Base-by-base conservation (phyloP, 208 protist genomes). In the Acanthamoeba royreba region DNA sequence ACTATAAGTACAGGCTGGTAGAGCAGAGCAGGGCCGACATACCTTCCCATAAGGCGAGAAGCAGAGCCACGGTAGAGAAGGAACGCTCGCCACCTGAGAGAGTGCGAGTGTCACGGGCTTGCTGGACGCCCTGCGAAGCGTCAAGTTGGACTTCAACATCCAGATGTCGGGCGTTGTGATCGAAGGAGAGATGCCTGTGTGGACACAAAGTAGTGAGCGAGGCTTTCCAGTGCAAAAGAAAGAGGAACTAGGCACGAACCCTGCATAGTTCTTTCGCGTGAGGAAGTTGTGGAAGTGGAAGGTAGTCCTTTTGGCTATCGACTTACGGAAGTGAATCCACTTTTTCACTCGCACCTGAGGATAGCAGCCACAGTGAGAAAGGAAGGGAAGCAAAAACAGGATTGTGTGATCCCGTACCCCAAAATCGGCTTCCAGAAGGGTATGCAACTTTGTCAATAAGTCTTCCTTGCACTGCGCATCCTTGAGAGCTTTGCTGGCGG, bases 81-180 rank as follows among this genome's bases (percentile, higher is more conserved):
- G 96, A 97, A 22, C 95, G 35, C 58, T 97, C 96, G 66, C 96
- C 96, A 35, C 96, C 96, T n/a, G 93, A 95, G 11, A 96, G 92
- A 46, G 90, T 58, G 28, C 88, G 90, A 8, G 93, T 94, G 49
- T 95, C 90, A 43, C 92, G 40, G 42, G 35, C 28, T n/a, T 8
- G 31, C 33, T 91, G n/a, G 7, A 19, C 35, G 1, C 63, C 58
- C 3, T n/a, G 17, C 11, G 79, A 46, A 42, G 77, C 92, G 55
- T 95, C 63, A n/a, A 96, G 72, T 28, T 95, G 49, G 0, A 96
- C 91, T 31, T 93, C 45, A 22, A 96, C 85, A 33, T 96, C 90
- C 5, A 96, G 53, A 38, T 53, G 46, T 17, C 77, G 58, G 19
- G 35, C 25, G 17, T 93, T 3, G 66, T 96, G 95, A 33, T 96